Conservation (phyloP, 2,329 filamentous ascomycete species). For the Fusarium brachygibbosum region DNA sequence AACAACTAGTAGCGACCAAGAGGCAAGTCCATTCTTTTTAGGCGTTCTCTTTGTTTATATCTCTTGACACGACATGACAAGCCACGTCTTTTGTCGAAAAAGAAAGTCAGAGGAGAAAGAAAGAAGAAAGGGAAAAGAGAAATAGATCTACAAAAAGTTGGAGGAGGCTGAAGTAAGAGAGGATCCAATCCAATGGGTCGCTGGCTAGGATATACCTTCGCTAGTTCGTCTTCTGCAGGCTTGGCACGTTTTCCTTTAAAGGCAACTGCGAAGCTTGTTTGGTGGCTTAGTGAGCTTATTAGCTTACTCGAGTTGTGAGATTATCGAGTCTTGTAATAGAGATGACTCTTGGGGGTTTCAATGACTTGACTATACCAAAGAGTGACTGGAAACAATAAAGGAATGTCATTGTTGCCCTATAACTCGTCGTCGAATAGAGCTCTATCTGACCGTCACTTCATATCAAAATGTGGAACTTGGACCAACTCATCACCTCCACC, state of each 20-base stretch:
- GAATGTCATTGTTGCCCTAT: neutral
- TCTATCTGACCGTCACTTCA: constrained; percentile 10
- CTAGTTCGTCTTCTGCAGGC: constrained; percentile 24
- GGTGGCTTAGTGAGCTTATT: constrained; percentile 10
- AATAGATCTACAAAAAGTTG: constrained; percentile 21
- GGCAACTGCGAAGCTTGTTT: constrained; percentile 22
- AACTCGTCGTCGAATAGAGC: neutral
- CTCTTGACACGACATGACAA: neutral
- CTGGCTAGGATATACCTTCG: constrained; percentile 23
- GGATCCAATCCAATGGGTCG: constrained; percentile 25
- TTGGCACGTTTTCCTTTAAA: constrained; percentile 45
- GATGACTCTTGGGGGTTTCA: neutral
- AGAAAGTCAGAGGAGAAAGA: neutral
- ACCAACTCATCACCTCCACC: constrained; percentile 39
- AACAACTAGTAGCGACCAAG: constrained; percentile 23
- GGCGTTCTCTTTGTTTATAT: constrained; percentile 6
- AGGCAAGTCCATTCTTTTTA: constrained; percentile 14
- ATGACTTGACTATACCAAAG: neutral
- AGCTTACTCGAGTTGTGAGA: constrained; percentile 1
- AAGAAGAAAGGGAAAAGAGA: constrained; percentile 1
- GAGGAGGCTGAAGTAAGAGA: constrained; percentile 39
- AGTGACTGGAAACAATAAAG: neutral
- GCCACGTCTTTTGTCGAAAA: neutral
- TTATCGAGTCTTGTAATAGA: neutral
- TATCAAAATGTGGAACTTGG: constrained; percentile 23